These are phyloP conservation scores for Crithidia sp. DNA, from an alignment of 208 protist species.

Conservation along the genomic window DNA sequence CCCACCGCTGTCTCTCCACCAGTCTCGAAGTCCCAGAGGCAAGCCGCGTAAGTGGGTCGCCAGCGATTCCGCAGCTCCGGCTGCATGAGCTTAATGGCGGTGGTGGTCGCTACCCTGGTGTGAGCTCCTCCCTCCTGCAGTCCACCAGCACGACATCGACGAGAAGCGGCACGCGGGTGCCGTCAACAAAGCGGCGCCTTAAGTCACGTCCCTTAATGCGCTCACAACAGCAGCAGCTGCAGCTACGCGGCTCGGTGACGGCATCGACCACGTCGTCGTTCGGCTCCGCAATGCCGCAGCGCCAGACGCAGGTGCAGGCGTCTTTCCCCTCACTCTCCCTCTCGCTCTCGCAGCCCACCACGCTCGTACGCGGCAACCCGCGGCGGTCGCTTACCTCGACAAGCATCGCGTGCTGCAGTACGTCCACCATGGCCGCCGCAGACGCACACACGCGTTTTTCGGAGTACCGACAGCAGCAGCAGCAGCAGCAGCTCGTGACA, in stretches of 20 bases:
- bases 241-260: background rate
- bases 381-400: background rate
- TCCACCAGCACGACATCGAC: background rate
- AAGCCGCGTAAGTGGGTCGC: background rate
- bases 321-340: conserved; percentile 2
- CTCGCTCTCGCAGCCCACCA: background rate
- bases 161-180: background rate
- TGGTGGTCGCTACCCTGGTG: too few species aligned
- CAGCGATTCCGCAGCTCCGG: background rate
- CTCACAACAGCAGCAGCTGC: background rate
- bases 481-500: conserved; percentile 10
- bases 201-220: conserved; percentile 7
- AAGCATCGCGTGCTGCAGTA: conserved; percentile 10
- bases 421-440: background rate
- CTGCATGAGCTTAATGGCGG: too few species aligned
- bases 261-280: conserved; percentile 11
- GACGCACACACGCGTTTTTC: background rate
- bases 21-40: too few species aligned
- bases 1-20: too few species aligned
- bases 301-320: background rate
- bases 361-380: background rate
- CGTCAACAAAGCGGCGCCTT: background rate
- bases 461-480: background rate
- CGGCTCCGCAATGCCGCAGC: conserved; percentile 12
- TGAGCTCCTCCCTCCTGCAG: background rate